Evolutionary conservation across 805 yeast species (phyloP).

Genomic region (Kazachstania africana): DNA sequence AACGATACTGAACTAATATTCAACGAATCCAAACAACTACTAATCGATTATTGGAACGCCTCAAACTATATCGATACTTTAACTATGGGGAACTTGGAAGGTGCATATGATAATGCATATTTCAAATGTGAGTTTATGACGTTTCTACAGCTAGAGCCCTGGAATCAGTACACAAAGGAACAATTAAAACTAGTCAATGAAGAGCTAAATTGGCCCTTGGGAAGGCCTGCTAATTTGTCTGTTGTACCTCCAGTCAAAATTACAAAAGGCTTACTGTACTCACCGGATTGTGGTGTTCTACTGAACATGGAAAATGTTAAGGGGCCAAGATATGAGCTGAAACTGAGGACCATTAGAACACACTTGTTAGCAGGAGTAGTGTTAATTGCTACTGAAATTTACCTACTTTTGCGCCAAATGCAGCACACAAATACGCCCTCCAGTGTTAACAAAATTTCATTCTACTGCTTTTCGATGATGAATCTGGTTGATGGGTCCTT

Average conservation of each 20-base stretch:
- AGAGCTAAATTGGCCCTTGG: slow-evolving; percentile 64
- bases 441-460: slow-evolving; percentile 59
- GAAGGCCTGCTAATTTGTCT: slow-evolving; percentile 51
- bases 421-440: slow-evolving; percentile 68
- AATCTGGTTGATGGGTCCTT: slow-evolving; percentile 58
- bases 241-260: slow-evolving; percentile 45
- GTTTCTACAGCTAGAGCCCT: slow-evolving; percentile 58
- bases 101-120: slow-evolving; percentile 23
- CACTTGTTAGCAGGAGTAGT: slow-evolving; percentile 34
- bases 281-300: slow-evolving; percentile 79
- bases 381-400: slow-evolving; percentile 40
- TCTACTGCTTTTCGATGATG: slow-evolving; percentile 54
- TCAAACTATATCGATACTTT: slow-evolving; percentile 32
- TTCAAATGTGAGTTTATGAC: slow-evolving; percentile 59
- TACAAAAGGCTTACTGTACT: slow-evolving; percentile 50
- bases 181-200: slow-evolving; percentile 56
- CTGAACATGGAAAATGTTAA: slow-evolving; percentile 28
- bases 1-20: slow-evolving; percentile 32
- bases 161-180: slow-evolving; percentile 34
- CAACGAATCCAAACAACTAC: slow-evolving; percentile 33
- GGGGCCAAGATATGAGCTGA: slow-evolving; percentile 49
- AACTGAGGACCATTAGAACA: slow-evolving; percentile 28
- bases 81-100: slow-evolving; percentile 33
- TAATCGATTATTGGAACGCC: slow-evolving; percentile 33
- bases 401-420: slow-evolving; percentile 57